Base-by-base conservation (phyloP, 495 filamentous ascomycete genomes). In the Hypoxylon subgilvum region DNA sequence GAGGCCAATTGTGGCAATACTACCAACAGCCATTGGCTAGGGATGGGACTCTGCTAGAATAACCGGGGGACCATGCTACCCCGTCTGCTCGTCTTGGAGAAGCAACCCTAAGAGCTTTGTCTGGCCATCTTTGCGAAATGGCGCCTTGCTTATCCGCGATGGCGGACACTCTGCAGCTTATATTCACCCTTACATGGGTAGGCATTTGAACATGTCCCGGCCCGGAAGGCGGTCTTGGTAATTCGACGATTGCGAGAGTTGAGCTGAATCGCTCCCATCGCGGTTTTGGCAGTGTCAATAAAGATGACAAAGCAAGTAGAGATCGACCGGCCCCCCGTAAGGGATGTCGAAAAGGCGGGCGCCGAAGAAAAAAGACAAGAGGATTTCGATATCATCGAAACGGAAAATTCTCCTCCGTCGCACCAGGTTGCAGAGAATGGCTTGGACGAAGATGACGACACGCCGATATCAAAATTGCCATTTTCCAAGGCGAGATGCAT, bases 401-500 rank as follows among this genome's bases (percentile, higher is more conserved):
- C 32, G 27, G 49, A 51, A 49, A 36, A 40, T 39, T 9, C 32
- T 12, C 14, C 32, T 10, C 44, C 49, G 19, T 22, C 25, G 4
- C 13, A 12, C 9, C 61, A 42, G 21, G 50, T 19, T 14, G 32
- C 54, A 41, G 54, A 44, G 25, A 40, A 10, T 49, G 58, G 52
- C 8, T 36, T 35, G 4, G 59, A 52, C 22, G 57, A 53, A 16
- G 57, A 57, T 2, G 65, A 52, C 21, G 56, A 40, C n/a, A 13
- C 39, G 3, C 23, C n/a, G 13, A 59, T 59, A 17, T 25, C 63
- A 6, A 22, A 17, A 12, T 61, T 79, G 10, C 71, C 77, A 0
- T 72, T 78, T 21, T 79, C 76, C 2, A 76, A 72, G 59, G 77
- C 73, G 14, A 67, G 74, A 27, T 76, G 76, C 48, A 78, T 80